These are phyloP conservation scores for Ustilago lituana DNA, from an alignment of 1,284 basidiomycete genomes.

Conservation along the genomic window DNA sequence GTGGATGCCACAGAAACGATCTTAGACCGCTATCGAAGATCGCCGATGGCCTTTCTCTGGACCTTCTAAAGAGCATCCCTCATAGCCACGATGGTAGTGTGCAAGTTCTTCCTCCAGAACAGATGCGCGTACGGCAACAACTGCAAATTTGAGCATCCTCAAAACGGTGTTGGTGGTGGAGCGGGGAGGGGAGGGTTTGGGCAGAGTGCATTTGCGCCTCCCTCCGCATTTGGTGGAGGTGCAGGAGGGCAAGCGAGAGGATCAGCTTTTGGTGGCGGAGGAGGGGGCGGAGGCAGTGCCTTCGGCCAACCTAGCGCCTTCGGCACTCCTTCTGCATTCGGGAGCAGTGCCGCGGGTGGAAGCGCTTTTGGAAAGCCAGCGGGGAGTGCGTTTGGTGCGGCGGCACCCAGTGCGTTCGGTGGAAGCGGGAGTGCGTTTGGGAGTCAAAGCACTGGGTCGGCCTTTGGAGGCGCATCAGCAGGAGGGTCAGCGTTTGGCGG, in stretches of 20 bases:
- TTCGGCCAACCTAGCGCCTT: constrained; percentile 42
- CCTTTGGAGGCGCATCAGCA: constrained; percentile 1
- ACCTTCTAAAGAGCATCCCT: background rate
- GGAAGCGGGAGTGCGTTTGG: constrained; percentile 18
- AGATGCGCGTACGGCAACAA: constrained; percentile 53
- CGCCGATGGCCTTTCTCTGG: background rate
- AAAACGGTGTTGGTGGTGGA: constrained; percentile 19
- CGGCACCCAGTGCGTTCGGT: constrained; percentile 15
- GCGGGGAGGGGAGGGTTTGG: constrained; percentile 33
- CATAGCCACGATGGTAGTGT: constrained; percentile 35
- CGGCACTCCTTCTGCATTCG: constrained; percentile 39
- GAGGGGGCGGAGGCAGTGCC: constrained; percentile 10
- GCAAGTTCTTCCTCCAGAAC: constrained; percentile 52
- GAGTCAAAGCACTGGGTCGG: constrained; percentile 1
- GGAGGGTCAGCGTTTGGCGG: constrained; percentile 15
- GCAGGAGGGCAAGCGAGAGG: background rate
- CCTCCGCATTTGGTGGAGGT: constrained; percentile 39
- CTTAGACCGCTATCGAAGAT: background rate
- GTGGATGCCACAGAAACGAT: too few relatives aligned
- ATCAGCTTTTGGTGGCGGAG: constrained; percentile 14
- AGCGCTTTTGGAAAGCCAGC: constrained; percentile 21
- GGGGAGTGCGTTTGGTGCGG: constrained; percentile 25
- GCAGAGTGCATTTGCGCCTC: constrained; percentile 37
- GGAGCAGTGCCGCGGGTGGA: constrained; percentile 2
- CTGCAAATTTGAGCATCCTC: constrained; percentile 52